phyloP scores from a whole-genome alignment of 2,329 filamentous ascomycete species.

The Epichloe brachyelytri region DNA sequence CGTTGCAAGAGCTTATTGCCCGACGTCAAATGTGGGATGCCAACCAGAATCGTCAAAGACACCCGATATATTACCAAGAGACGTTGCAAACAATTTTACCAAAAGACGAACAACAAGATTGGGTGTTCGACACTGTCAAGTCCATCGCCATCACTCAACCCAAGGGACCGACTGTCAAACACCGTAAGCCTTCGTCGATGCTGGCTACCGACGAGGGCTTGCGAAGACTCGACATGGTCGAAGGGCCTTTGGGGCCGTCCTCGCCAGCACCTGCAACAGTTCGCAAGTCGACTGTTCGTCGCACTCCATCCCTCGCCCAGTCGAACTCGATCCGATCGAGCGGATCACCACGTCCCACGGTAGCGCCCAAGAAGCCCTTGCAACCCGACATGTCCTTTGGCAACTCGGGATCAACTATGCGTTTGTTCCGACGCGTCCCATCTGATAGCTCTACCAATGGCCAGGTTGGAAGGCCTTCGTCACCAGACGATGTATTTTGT shows the following conservation, averaged over 20 bases:
- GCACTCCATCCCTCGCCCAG: conserved; percentile 31
- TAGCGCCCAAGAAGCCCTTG: conserved; percentile 59
- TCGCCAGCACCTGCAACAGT: conserved; percentile 44
- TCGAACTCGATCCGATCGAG: conserved; percentile 19
- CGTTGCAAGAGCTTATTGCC: conserved; percentile 74
- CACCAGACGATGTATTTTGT: conserved; percentile 29
- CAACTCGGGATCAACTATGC: conserved; percentile 82
- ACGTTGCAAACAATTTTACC: conserved; percentile 62
- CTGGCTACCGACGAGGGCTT: conserved; percentile 47
- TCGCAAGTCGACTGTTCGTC: conserved; percentile 43
- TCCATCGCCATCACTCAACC: conserved; percentile 38
- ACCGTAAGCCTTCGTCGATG: conserved; percentile 44
- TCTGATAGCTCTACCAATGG: conserved; percentile 49
- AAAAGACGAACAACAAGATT: conserved; percentile 64
- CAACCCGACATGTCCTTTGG: conserved; percentile 88
- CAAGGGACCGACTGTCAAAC: conserved; percentile 38
- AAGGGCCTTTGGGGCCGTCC: conserved; percentile 43
- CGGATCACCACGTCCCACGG: conserved; percentile 29
- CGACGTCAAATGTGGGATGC: conserved; percentile 74
- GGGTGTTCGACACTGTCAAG: conserved; percentile 93
- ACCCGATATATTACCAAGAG: conserved; percentile 84
- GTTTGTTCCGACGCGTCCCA: conserved; percentile 75
- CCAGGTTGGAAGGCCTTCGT: conserved; percentile 22
- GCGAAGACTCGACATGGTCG: conserved; percentile 47
- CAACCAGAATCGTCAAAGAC: conserved; percentile 52